Evolutionary conservation across 225 moss, liverwort and hornwort species (phyloP), one percentile per base, ranked within the genome.

Genomic region (Bryum argenteum): DNA sequence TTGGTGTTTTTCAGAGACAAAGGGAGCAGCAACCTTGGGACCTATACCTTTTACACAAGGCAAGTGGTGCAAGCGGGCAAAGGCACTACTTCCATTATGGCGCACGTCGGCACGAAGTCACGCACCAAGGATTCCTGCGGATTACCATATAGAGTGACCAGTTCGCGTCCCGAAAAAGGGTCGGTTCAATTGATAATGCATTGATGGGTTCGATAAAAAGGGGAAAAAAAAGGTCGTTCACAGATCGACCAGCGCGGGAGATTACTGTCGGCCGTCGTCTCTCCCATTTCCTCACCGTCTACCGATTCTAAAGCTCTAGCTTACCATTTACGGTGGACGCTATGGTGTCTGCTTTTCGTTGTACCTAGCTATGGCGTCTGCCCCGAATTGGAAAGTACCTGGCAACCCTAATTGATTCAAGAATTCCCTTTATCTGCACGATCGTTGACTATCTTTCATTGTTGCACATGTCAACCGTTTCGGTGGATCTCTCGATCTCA

Each of bases 351-450:
- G 59, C 59, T 37, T 38, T 59, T n/a, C 33, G 33, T 6, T 33
- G 33, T 6, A 33, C 33, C 33, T 33, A 33, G 33, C 33, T 33
- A 4, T 33, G 33, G 33, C 33, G 2, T 4, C 33, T 33, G 33
- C 33, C 33, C 33, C 33, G 7, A 4, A 5, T 33, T 33, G 0
- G 33, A 33, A 33, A 33, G 37, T 16, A 9, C 37, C 4, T 17
- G 10, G 1, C 33, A 59, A 10, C 38, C 33, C n/a, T 59, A 38
- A 38, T 17, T 10, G 8, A 38, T 59, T 37, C 38, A 38, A 38
- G n/a, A 59, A 59, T 59, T 37, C 47, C n/a, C 47, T 59, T n/a
- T 12, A 4, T n/a, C n/a, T 59, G 38, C 37, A 37, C 59, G 59
- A 38, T 59, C 59, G 38, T 38, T 59, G 38, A 59, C 59, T 38